These are phyloP conservation scores for Knoxia roxburghii DNA, from an alignment of 257 asterid genomes.

Conservation along the genomic window DNA sequence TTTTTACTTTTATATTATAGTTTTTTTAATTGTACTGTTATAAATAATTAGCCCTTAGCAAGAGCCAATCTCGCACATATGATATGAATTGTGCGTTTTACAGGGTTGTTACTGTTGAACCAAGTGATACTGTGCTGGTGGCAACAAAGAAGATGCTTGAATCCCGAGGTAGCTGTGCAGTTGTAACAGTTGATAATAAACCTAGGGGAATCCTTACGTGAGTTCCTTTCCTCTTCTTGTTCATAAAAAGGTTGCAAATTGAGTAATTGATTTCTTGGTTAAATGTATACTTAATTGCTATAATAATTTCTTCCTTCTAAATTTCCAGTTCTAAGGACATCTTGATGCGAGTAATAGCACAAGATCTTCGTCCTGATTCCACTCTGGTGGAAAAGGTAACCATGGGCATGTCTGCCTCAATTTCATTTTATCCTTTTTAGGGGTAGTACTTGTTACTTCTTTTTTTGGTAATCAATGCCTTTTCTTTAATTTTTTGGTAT, in stretches of 20 bases:
- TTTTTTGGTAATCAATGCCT: neutral
- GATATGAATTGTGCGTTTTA: slow-evolving; percentile 14
- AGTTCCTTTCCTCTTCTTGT: slow-evolving; percentile 14
- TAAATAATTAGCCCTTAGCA: neutral
- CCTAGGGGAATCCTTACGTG: slow-evolving; percentile 80
- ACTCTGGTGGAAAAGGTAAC: slow-evolving; percentile 79
- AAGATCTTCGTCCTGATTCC: slow-evolving; percentile 69
- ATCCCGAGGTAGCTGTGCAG: slow-evolving; percentile 52
- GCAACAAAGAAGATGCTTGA: slow-evolving; percentile 87
- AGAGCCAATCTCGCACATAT: neutral
- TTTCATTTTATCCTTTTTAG: neutral
- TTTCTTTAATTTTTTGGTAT: neutral
- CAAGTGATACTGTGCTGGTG: slow-evolving; percentile 64
- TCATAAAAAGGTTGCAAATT: neutral
- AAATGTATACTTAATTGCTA: neutral
- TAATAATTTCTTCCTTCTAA: neutral
- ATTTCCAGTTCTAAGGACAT: slow-evolving; percentile 77
- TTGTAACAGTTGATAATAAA: slow-evolving; percentile 72
- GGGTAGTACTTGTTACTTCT: no score
- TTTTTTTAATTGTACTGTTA: neutral
- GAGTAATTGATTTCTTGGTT: neutral
- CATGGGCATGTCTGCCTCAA: slow-evolving; percentile 5
- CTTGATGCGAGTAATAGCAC: slow-evolving; percentile 88
- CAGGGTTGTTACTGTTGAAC: slow-evolving; percentile 66
- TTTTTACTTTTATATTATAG: slow-evolving; percentile 31